Evolutionary conservation across 2,329 filamentous ascomycete genomes (phyloP).

Genomic region (Fusarium veterinarium): DNA sequence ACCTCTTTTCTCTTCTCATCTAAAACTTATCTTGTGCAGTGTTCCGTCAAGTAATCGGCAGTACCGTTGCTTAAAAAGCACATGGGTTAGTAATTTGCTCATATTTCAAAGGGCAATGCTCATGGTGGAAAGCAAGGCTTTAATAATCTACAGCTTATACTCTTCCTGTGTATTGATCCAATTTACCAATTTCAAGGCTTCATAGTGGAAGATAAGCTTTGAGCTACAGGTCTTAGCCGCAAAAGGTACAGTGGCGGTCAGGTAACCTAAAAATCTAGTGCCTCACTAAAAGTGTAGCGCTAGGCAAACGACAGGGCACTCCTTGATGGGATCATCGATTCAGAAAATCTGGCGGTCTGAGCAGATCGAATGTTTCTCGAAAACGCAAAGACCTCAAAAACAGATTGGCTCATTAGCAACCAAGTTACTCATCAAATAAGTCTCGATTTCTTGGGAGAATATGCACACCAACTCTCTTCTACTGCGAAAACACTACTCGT

Average conservation of each 20-base stretch:
- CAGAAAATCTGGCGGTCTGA: background rate
- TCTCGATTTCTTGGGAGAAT: fast-evolving
- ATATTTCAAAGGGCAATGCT: fast-evolving
- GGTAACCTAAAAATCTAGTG: background rate
- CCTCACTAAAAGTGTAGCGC: background rate
- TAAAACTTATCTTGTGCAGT: background rate
- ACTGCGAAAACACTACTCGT: background rate
- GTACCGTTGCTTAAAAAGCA: background rate
- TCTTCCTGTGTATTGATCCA: fast-evolving
- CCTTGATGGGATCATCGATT: background rate
- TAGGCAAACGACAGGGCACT: background rate
- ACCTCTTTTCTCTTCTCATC: background rate
- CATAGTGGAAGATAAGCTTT: background rate
- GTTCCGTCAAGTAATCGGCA: fast-evolving
- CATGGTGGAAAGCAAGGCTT: fast-evolving
- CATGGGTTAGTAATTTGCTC: fast-evolving
- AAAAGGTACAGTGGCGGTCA: background rate
- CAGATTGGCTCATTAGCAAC: background rate
- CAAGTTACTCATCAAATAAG: fast-evolving
- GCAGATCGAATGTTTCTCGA: background rate
- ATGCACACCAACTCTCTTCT: too few relatives aligned
- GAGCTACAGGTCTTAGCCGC: background rate
- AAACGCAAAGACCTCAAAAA: background rate
- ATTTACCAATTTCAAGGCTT: background rate
- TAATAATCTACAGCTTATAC: fast-evolving